Base-by-base conservation (phyloP, 345 rosid species). In the Clarkia xantiana region DNA sequence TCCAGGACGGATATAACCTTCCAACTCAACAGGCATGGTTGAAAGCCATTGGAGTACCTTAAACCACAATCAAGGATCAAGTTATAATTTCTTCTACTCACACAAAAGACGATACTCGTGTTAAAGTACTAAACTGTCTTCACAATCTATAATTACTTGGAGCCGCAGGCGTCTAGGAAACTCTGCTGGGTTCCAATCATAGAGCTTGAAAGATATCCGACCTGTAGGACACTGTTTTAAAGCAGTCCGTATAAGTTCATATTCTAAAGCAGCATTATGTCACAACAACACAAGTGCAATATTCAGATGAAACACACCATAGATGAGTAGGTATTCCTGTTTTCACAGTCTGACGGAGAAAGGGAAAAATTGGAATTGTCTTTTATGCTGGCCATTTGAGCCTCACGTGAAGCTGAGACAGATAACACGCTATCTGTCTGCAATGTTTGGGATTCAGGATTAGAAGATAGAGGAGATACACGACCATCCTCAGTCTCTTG, bases 141-240 rank as follows among this genome's bases (percentile, higher is more conserved):
- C 65, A 66, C 42, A 72, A 67, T 62, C 72, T 67, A 65, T 75
- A 73, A 72, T 72, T 91, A 91, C 98, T 84, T 91, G 98, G 64
- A 76, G 98, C 58, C 96, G 94, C 44, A 91, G 96, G 76, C 94
- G 82, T 77, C 98, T 76, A 1, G 98, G 98, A 62, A 91, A 91
- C 65, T 91, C 98, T 2, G 96, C 96, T 1, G 96, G 98, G 73
- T 91, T 91, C 98, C 98, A 91, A 55, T 91, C 98, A 68, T 86
- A 86, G 55, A 90, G 96, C 80, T 84, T 86, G 70, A 84, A 86
- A n/a, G 96, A 86, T 66, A 91, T 84, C 60, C 94, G 81, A 53
- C 94, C 98, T 49, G 98, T 81, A 49, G 98, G 96, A 51, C 96
- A 86, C 98, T 91, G 52, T 49, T 81, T 42, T 14, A 53, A 65